Evolutionary conservation across 305 asterid species (phyloP).

Genomic region (Petunia hybrid): DNA sequence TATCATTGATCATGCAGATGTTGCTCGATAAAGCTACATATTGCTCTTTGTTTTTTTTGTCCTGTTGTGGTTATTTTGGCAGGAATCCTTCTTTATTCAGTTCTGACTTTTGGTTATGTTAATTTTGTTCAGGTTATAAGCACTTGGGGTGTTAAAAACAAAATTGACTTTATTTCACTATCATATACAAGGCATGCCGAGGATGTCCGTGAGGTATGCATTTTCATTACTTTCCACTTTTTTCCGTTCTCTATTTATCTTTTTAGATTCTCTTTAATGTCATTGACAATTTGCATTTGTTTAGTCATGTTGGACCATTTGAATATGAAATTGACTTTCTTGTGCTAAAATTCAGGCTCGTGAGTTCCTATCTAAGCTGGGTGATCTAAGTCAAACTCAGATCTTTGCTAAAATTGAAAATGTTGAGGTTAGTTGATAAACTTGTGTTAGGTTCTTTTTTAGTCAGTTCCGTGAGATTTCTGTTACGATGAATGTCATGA

Average conservation of each 20-base stretch:
- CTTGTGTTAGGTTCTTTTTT: slow-evolving; percentile 16
- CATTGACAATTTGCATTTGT: not conserved
- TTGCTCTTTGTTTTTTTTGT: not conserved
- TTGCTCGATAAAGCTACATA: not conserved
- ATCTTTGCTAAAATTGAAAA: slow-evolving; percentile 95
- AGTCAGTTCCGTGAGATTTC: not conserved
- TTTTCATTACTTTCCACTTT: not conserved
- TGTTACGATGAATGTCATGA: not conserved
- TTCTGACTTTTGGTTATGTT: not conserved
- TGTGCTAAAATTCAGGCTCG: slow-evolving; percentile 71
- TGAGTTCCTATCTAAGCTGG: slow-evolving; percentile 73
- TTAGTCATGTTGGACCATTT: not conserved
- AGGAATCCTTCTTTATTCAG: not conserved
- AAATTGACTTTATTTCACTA: slow-evolving; percentile 86
- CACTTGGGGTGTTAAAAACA: slow-evolving; percentile 91
- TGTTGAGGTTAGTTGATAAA: slow-evolving; percentile 69
- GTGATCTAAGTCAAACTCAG: slow-evolving; percentile 90
- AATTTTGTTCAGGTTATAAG: slow-evolving; percentile 71
- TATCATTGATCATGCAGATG: slow-evolving; percentile 11
- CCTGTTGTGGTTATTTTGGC: not conserved
- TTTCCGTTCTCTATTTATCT: not conserved
- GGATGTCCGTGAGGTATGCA: slow-evolving; percentile 91
- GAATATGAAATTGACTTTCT: not conserved
- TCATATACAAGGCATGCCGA: slow-evolving; percentile 95
- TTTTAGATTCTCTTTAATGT: not conserved